Conservation (phyloP, 2,329 filamentous ascomycete species). For the Trichoderma breve region DNA sequence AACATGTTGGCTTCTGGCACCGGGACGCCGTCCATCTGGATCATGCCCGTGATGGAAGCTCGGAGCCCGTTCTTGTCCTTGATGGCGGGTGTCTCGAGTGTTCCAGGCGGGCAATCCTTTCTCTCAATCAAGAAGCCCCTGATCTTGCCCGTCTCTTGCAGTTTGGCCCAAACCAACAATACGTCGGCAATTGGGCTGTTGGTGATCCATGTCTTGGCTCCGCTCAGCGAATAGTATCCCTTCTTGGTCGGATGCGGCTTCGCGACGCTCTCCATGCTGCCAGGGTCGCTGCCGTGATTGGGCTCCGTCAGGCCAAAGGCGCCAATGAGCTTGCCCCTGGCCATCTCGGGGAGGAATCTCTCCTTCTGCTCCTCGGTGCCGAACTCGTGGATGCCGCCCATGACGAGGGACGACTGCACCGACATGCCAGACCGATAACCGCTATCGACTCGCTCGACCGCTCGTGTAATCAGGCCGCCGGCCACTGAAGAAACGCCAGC, state of each 20-base stretch:
- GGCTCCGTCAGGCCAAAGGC: slow-evolving; percentile 91
- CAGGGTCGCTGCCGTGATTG: slow-evolving; percentile 89
- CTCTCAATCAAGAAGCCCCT: slow-evolving; percentile 88
- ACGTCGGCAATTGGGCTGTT: slow-evolving; percentile 89
- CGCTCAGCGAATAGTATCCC: slow-evolving; percentile 75
- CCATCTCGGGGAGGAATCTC: slow-evolving; percentile 74
- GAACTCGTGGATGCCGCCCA: slow-evolving; percentile 89
- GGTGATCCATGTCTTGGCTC: slow-evolving; percentile 92
- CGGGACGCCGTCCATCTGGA: slow-evolving; percentile 87
- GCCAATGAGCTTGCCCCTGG: slow-evolving; percentile 76
- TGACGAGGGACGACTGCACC: slow-evolving; percentile 87
- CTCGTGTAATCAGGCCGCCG: slow-evolving; percentile 83
- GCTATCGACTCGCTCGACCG: slow-evolving; percentile 86
- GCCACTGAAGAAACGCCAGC: slow-evolving; percentile 85
- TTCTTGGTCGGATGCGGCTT: slow-evolving; percentile 80
- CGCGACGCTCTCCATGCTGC: slow-evolving; percentile 86
- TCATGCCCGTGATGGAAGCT: slow-evolving; percentile 96
- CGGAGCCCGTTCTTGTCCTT: slow-evolving; percentile 94
- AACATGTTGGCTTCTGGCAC: slow-evolving; percentile 93
- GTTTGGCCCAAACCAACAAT: slow-evolving; percentile 87
- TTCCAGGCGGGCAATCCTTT: slow-evolving; percentile 78
- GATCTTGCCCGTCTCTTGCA: slow-evolving; percentile 89
- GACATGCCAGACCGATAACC: slow-evolving; percentile 92
- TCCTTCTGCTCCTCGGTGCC: slow-evolving; percentile 86
- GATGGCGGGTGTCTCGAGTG: slow-evolving; percentile 85